These are phyloP conservation scores for Candida nemodendra DNA, from an alignment of 805 yeast genomes.

Conservation along the genomic window DNA sequence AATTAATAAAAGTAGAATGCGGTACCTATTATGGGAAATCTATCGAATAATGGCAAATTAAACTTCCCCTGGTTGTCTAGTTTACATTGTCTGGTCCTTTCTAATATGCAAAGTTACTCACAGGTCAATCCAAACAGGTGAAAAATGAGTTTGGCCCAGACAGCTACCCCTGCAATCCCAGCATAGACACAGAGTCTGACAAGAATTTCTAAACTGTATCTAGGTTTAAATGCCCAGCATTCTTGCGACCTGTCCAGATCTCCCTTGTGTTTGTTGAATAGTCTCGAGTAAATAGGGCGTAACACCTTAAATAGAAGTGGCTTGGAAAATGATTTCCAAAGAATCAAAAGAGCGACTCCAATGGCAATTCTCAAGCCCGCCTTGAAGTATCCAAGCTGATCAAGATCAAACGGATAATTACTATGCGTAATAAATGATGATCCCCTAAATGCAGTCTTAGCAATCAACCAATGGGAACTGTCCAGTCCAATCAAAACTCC, in stretches of 20 bases:
- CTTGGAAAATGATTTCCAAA: slow-evolving; percentile 77
- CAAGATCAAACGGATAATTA: slow-evolving; percentile 41
- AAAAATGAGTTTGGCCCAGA: slow-evolving; percentile 25
- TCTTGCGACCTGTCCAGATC: slow-evolving; percentile 11
- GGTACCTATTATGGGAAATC: too few species aligned
- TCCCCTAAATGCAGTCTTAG: slow-evolving; percentile 16
- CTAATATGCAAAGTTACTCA: too few species aligned
- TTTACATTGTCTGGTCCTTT: too few species aligned
- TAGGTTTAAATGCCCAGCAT: slow-evolving; percentile 53
- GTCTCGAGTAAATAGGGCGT: slow-evolving; percentile 50
- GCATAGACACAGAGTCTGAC: slow-evolving; percentile 79
- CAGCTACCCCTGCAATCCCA: slow-evolving; percentile 66
- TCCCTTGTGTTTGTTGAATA: slow-evolving; percentile 6
- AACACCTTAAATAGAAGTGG: slow-evolving; percentile 57
- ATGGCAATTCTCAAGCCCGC: slow-evolving; percentile 48
- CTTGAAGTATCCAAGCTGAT: slow-evolving; percentile 41
- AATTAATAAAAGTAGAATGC: too few species aligned
- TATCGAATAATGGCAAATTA: too few species aligned
- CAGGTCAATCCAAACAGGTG: slow-evolving; percentile 17
- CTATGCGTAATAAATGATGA: slow-evolving; percentile 17
- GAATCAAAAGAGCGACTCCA: slow-evolving; percentile 61
- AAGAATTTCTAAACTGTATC: slow-evolving; percentile 73
- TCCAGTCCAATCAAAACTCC: slow-evolving; percentile 85
- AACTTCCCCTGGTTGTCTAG: too few species aligned
- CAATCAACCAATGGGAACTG: slow-evolving; percentile 53